Evolutionary conservation across 805 yeast species (phyloP).

Genomic region (Jamesozyma spencerorum): DNA sequence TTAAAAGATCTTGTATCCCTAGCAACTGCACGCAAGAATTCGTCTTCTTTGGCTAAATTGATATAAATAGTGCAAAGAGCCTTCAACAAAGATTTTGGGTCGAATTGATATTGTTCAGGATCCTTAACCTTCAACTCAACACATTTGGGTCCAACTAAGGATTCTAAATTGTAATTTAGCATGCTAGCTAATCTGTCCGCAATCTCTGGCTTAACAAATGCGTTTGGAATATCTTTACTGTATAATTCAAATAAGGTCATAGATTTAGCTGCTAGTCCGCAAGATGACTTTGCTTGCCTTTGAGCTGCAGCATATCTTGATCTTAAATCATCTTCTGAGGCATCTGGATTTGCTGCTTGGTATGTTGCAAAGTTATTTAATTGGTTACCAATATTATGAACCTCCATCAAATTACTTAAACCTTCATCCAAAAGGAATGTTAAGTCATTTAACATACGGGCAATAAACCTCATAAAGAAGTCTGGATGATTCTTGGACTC

Average conservation of each 20-base stretch:
- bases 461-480: constrained; percentile 85
- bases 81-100: constrained; percentile 63
- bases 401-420: constrained; percentile 63
- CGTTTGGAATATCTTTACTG: constrained; percentile 76
- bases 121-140: constrained; percentile 74
- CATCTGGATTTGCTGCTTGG: constrained; percentile 18
- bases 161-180: constrained; percentile 85
- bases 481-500: constrained; percentile 64
- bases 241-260: constrained; percentile 70
- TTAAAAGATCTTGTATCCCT: constrained; percentile 87
- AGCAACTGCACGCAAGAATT: constrained; percentile 73
- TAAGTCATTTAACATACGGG: constrained; percentile 89
- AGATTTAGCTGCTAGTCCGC: constrained; percentile 77
- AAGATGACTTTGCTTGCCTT: constrained; percentile 67
- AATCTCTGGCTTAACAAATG: constrained; percentile 80
- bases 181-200: constrained; percentile 92
- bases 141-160: constrained; percentile 94
- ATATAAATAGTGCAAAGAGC: constrained; percentile 68
- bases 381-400: constrained; percentile 55
- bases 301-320: constrained; percentile 55
- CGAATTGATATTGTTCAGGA: constrained; percentile 75
- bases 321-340: constrained; percentile 51
- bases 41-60: constrained; percentile 54
- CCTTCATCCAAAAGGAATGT: constrained; percentile 90
- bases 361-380: constrained; percentile 1